Base-by-base conservation (phyloP, 192 early-diverging fungal species). In the Dissophora ornata region DNA sequence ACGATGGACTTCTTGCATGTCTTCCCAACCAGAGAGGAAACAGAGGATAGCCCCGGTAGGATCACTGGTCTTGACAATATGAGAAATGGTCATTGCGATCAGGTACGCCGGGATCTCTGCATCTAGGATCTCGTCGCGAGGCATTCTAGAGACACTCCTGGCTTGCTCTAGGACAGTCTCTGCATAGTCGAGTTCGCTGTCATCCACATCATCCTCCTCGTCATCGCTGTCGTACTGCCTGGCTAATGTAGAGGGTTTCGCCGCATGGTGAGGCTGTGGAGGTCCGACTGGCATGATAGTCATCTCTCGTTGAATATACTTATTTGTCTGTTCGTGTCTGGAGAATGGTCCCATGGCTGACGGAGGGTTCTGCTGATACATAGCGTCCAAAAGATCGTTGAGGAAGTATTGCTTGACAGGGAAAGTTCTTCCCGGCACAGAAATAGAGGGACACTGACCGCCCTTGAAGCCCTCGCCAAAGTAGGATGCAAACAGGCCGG, bases 11-110 rank as follows among this genome's bases (percentile, higher is more conserved):
- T 73, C 63, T 42, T 69, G 79, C 60, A 93, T 93, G 60, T 92
- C 90, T 41, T 82, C 83, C 85, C 90, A 82, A 21, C 88, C 88
- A 1, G 86, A 83, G 33, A 95, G 50, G 74, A 96, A 95, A 29
- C 95, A 81, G 9, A 96, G 66, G 13, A 95, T 90, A 0, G 91
- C 88, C 2, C 94, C 93, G 10, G 62, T 57, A 5, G 73, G 64
- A 1, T 48, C 30, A n/a, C 64, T 73, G 8, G 81, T 74, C 49
- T 68, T 64, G 46, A 79, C 58, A 57, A 83, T 81, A 38, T 83
- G 79, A 2, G 82, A 71, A 25, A 83, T 66, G 0, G 73, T 66
- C 51, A 83, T 68, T 19, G 79, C 64, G 28, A 83, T 83, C 49
- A 83, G 25, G 26, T 67, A 32, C 3, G 71, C 67, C 8, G 82